Conservation (phyloP, 1,284 basidiomycete genomes). For the Meripilus lineatus region DNA sequence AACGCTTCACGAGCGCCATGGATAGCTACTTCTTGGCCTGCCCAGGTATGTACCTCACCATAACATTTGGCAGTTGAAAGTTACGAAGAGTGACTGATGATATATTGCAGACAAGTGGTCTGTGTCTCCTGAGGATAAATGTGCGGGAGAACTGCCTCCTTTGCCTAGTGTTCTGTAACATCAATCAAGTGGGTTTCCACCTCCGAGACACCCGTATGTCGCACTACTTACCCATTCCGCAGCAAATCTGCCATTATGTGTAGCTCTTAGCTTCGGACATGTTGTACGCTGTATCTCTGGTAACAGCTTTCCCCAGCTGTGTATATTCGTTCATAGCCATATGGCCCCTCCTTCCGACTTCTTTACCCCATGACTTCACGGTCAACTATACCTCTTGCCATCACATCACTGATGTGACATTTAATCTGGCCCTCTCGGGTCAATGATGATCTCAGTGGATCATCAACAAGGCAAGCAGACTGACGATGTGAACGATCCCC, state of each 20-base stretch:
- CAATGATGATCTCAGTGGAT: too few relatives aligned
- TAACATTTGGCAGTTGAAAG: neutral
- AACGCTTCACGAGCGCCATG: constrained; percentile 62
- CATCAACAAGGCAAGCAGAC: too few relatives aligned
- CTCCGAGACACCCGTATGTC: too few relatives aligned
- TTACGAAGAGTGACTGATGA: neutral
- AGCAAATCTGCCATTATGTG: neutral
- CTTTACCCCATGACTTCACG: too few relatives aligned
- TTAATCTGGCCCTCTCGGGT: too few relatives aligned
- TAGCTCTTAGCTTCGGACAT: neutral
- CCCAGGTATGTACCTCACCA: constrained; percentile 42
- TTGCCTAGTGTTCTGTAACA: constrained; percentile 31
- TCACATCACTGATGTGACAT: too few relatives aligned
- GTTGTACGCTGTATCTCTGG: neutral
- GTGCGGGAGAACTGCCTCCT: constrained; percentile 20
- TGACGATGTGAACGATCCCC: too few relatives aligned
- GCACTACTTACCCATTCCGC: neutral
- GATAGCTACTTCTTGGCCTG: constrained; percentile 69
- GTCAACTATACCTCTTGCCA: too few relatives aligned
- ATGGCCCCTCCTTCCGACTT: too few relatives aligned
- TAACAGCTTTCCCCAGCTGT: neutral
- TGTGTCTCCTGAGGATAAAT: constrained; percentile 26
- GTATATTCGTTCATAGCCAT: too few relatives aligned
- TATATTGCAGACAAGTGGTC: constrained; percentile 32
- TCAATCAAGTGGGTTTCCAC: too few relatives aligned